Evolutionary conservation across 106 monocot species (phyloP), one percentile per base, ranked within the genome.

Genomic region (Apostasia shenzhenica): DNA sequence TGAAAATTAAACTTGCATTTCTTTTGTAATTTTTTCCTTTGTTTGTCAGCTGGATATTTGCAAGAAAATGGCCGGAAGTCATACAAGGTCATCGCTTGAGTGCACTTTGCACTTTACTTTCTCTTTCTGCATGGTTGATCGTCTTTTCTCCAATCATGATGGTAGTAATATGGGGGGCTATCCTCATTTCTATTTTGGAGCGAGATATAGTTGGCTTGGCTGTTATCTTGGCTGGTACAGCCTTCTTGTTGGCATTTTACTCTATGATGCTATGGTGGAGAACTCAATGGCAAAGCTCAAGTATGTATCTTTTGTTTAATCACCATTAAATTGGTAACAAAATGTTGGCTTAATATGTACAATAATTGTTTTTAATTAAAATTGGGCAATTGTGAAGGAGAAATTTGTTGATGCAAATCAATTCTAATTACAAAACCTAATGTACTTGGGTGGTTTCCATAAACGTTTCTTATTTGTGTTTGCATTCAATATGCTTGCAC

Each of bases 181-280:
- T 75, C 68, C 73, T 97, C 41, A 92, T 92, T 73, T 76, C 80
- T 42, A 70, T 89, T 70, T 57, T 92, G 50, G 82, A 73, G 53
- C 74, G 87, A 49, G 79, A 92, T 79, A 78, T 97, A 71, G 81
- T 92, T 77, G 92, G 92, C 14, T 56, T 92, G 58, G 95, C 95
- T 79, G 81, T 92, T 13, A 92, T 97, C 54, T 92, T 97, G 92
- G 84, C 82, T 38, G 95, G 95, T 48, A 76, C 84, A 11, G 89
- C 95, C 64, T 84, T 97, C 70, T 69, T 97, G 59, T 62, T 97
- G 62, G 92, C 92, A 48, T 97, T 97, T 72, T 97, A 97, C 77
- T 97, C 92, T 54, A 87, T 97, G 68, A 97, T 97, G 95, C 86
- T 97, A 55, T 97, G 95, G 92, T 97, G 95, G 95, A 84, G 95